Evolutionary conservation across 208 protist species (phyloP), one percentile per base, ranked within the genome.

Genomic region (Polymyxa betae): DNA sequence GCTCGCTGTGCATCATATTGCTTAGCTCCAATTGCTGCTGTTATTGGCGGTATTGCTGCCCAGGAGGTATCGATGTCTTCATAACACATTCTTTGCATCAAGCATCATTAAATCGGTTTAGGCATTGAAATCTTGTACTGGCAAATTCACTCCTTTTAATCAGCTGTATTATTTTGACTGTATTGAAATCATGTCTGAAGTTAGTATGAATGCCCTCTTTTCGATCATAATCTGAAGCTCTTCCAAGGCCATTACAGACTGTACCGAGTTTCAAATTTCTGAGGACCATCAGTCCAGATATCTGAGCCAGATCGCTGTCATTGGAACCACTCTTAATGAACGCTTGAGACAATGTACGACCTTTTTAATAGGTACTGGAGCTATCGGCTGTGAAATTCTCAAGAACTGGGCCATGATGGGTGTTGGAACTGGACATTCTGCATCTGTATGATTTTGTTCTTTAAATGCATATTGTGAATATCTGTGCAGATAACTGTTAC

Each of bases 351-450:
- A 95, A 38, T 94, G 97, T 43, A 95, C 95, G 12, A 95, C 95
- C 89, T 96, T 97, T 0, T 77, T 92, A 60, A 97, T 99, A 52
- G 98, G 98, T 49, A 96, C 98, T 0, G 98, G 98, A 45, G 98
- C 98, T 12, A 96, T 99, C 44, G 98, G 98, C 20, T 99, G 98
- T 93, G 98, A 99, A 94, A 95, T 98, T 77, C 95, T 99, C 87
- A 99, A 99, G 94, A 99, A 98, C 93, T 99, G 94, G 43, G 98
- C 98, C 0, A 94, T 99, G 90, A 99, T 99, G 97, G 99, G 99
- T 88, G n/a, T 98, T 20, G 92, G 82, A 43, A 49, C 88, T 38
- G 88, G 88, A 12, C 66, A 40, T 44, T 52, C 88, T n/a, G n/a
- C n/a, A n/a, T n/a, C 38, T 93, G 94, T 43, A n/a, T 45, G 41